Conservation (phyloP, 768 basidiomycete species). For the Hericium coralloides region DNA sequence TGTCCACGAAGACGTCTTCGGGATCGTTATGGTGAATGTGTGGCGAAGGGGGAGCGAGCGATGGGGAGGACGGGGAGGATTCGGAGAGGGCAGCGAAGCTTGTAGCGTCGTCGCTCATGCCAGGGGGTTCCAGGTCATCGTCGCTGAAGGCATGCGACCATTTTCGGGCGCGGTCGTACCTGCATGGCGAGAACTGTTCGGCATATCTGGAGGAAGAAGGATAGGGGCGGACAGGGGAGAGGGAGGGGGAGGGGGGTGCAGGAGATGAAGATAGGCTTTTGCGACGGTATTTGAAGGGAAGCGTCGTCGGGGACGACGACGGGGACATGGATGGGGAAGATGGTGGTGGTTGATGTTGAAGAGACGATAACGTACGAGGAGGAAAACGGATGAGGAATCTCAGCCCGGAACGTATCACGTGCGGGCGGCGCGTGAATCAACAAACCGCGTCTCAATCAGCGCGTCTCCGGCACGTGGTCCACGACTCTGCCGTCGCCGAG, state of each 20-base stretch:
- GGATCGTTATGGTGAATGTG: constrained; percentile 6
- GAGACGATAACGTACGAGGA: not conserved
- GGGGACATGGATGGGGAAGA: not conserved
- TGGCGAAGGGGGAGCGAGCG: constrained; percentile 8
- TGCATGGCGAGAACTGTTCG: not conserved
- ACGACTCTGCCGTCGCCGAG: not conserved
- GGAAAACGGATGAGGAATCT: too few relatives aligned
- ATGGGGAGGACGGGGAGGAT: constrained; percentile 6
- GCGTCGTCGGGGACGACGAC: not conserved
- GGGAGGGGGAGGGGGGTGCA: constrained; percentile 4
- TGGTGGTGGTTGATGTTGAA: not conserved
- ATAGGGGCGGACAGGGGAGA: not conserved
- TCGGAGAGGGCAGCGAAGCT: not conserved
- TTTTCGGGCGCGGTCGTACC: constrained; percentile 2
- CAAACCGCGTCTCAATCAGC: not conserved
- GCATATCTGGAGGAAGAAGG: not conserved
- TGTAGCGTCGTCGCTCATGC: constrained; percentile 11
- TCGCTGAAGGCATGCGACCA: constrained; percentile 8
- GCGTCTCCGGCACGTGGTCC: not conserved
- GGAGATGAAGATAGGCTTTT: constrained; percentile 5
- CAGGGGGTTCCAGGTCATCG: constrained; percentile 12
- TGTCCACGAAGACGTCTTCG: constrained; percentile 11
- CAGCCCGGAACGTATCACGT: not conserved
- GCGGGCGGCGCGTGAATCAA: not conserved
- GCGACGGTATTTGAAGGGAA: constrained; percentile 8